Percentiles rank a stretch among this genome's conserved stretches.
These are phyloP conservation scores for Puccinia triticina DNA, from an alignment of 1,284 basidiomycete species.

Conservation along the genomic window DNA sequence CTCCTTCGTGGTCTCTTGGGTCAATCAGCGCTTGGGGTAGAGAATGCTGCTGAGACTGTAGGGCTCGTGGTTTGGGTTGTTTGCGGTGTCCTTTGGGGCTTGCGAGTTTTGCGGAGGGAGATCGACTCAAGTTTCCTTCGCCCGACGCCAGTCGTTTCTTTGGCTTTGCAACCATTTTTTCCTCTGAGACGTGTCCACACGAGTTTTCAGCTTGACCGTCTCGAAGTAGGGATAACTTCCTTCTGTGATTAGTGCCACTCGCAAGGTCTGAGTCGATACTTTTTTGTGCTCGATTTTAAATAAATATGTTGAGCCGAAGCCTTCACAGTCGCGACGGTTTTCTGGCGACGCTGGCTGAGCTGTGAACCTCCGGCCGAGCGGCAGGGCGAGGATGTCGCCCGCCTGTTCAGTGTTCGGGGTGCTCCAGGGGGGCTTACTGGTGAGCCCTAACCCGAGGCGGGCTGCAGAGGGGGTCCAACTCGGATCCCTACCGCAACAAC, in stretches of 20 bases:
- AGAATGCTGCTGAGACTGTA: not conserved
- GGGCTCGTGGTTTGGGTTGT: constrained; percentile 1
- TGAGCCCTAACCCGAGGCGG: not conserved
- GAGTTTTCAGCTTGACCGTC: not conserved
- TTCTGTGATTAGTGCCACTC: too few relatives aligned
- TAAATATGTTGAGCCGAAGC: too few relatives aligned
- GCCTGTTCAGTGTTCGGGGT: too few relatives aligned
- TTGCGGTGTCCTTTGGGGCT: not conserved
- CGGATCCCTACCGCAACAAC: not conserved
- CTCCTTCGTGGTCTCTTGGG: not conserved
- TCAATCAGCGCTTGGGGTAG: not conserved
- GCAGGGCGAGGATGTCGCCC: too few relatives aligned
- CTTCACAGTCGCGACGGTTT: too few relatives aligned
- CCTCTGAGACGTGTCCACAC: not conserved
- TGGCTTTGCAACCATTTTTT: not conserved
- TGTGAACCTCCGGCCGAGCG: too few relatives aligned
- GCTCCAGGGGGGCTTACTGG: not conserved
- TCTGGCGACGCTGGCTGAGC: too few relatives aligned
- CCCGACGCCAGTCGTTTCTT: not conserved
- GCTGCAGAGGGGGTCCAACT: not conserved
- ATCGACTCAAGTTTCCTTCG: not conserved
- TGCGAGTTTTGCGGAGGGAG: not conserved
- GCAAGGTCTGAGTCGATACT: too few relatives aligned
- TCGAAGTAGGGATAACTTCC: too few relatives aligned
- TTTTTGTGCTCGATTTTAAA: too few relatives aligned